phyloP scores from a whole-genome alignment of 2,329 filamentous ascomycete species.

The Corynespora cassiicola region DNA sequence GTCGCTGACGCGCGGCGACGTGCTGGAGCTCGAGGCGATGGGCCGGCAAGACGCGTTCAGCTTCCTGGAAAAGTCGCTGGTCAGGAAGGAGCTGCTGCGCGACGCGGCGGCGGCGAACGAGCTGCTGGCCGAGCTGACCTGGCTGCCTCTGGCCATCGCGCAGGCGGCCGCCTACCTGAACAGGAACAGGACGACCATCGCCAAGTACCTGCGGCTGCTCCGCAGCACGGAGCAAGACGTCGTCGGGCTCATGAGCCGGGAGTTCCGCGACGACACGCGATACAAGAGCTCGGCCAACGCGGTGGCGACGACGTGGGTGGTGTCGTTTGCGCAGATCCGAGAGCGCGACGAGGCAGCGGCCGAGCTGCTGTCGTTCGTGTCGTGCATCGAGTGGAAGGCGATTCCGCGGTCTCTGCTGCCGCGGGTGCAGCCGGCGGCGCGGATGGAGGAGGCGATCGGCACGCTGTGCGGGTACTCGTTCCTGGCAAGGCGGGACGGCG shows the following conservation, averaged over 20 bases:
- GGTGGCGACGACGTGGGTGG: constrained; percentile 50
- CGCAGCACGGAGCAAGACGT: constrained; percentile 38
- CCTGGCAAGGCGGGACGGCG: constrained; percentile 12
- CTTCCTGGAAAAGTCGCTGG: constrained; percentile 16
- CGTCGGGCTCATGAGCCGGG: constrained; percentile 42
- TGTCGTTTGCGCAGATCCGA: constrained; percentile 48
- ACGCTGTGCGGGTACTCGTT: constrained; percentile 31
- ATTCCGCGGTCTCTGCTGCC: constrained; percentile 24
- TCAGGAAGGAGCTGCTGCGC: constrained; percentile 8
- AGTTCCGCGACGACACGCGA: constrained; percentile 47
- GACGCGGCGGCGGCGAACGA: constrained; percentile 2
- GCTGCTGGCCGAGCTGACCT: constrained; percentile 36
- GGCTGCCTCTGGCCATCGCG: constrained; percentile 49
- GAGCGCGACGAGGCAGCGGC: constrained; percentile 38
- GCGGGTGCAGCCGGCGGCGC: constrained; percentile 8
- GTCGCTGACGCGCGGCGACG: constrained; percentile 14
- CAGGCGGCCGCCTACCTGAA: constrained; percentile 52
- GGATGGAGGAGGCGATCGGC: constrained; percentile 25
- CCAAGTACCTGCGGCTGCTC: constrained; percentile 46
- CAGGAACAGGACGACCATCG: constrained; percentile 22
- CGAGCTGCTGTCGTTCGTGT: constrained; percentile 45
- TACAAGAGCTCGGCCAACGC: constrained; percentile 46
- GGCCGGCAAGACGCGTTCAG: constrained; percentile 7
- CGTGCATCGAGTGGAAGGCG: constrained; percentile 19
- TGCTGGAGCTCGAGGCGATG: constrained; percentile 14